These are phyloP conservation scores for Triangularia setosa DNA, from an alignment of 2,329 filamentous ascomycete species.

Conservation along the genomic window DNA sequence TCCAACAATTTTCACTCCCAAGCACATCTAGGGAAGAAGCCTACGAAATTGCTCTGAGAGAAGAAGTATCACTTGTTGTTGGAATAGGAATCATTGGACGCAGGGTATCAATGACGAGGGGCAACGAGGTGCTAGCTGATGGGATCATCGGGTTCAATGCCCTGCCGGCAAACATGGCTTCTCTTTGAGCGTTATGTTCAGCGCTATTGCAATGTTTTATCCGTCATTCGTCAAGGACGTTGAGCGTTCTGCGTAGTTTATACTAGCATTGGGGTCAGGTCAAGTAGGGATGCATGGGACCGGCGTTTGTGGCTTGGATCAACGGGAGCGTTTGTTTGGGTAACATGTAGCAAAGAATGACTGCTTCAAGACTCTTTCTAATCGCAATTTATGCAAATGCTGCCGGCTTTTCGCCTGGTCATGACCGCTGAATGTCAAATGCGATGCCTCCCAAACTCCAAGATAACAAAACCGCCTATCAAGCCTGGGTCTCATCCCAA, in stretches of 20 bases:
- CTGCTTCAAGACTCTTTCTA: background rate
- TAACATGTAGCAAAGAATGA: background rate
- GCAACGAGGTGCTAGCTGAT: conserved; percentile 20
- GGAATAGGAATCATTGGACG: conserved; percentile 28
- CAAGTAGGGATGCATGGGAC: background rate
- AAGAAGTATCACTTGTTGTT: conserved; percentile 21
- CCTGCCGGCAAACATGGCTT: background rate
- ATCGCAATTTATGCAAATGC: background rate
- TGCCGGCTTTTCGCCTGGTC: background rate
- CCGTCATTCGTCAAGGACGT: background rate
- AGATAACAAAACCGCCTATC: background rate
- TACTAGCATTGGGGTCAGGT: background rate
- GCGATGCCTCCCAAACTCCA: background rate
- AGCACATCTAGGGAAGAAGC: background rate
- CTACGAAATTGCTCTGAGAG: conserved; percentile 16
- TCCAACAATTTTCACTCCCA: conserved; percentile 25
- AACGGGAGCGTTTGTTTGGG: background rate
- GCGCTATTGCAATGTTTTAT: background rate
- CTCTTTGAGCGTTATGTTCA: background rate
- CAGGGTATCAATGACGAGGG: conserved; percentile 24
- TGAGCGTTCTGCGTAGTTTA: background rate
- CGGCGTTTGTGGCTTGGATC: background rate
- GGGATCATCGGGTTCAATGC: conserved; percentile 28
- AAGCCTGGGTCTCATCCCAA: conserved; percentile 62
- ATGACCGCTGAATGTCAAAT: background rate